Percentiles rank a stretch among this genome's conserved stretches.
Evolutionary conservation across 768 basidiomycete species (phyloP).

Genomic region (Tylopilus sp.): DNA sequence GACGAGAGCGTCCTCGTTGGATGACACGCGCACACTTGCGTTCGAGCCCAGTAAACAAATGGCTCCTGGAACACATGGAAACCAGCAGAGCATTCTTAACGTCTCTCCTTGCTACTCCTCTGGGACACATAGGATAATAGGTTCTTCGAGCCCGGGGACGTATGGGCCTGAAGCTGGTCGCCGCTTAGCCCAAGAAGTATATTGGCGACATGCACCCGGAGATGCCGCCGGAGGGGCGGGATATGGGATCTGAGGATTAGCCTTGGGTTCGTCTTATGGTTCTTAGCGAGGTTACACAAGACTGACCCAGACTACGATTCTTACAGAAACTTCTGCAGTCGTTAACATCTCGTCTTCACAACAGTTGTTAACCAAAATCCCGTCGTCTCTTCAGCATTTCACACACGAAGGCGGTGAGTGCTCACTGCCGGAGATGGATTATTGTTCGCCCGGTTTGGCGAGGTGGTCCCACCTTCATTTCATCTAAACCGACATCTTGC

Average conservation of each 20-base stretch:
- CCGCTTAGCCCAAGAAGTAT: conserved; percentile 3
- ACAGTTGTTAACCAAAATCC: neutral
- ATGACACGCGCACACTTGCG: neutral
- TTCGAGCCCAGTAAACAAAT: conserved; percentile 3
- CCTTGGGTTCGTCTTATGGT: conserved; percentile 9
- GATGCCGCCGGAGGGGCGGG: neutral
- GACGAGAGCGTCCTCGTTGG: neutral
- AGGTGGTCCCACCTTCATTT: neutral
- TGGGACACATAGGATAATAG: neutral
- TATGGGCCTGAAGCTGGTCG: neutral
- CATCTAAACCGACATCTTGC: neutral
- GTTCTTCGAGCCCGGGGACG: conserved; percentile 2
- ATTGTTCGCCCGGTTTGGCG: neutral
- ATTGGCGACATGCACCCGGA: conserved; percentile 6
- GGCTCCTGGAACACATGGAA: neutral
- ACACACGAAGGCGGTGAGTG: conserved; percentile 2
- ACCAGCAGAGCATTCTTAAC: neutral
- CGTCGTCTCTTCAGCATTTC: conserved; percentile 6
- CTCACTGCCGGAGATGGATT: neutral
- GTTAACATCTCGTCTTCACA: conserved; percentile 4
- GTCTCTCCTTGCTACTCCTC: conserved; percentile 4
- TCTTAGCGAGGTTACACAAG: neutral
- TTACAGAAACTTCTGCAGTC: neutral
- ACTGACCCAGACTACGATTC: conserved; percentile 1
- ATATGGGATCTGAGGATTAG: conserved; percentile 15